Evolutionary conservation across 2,329 filamentous ascomycete species (phyloP).

Genomic region (Dothistroma septosporum): DNA sequence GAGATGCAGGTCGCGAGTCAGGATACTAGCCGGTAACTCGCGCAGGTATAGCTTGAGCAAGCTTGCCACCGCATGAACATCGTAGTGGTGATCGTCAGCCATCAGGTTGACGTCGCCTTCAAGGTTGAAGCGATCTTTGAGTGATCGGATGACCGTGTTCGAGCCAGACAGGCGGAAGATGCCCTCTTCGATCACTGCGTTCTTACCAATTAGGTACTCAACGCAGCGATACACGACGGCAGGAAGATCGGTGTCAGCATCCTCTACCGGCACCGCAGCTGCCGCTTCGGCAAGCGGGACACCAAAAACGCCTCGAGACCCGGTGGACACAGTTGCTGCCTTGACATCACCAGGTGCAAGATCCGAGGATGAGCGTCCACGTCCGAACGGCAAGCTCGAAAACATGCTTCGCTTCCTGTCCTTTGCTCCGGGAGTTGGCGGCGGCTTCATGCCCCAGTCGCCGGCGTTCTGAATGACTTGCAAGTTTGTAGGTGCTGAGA

Average conservation of each 20-base stretch:
- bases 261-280: slow-evolving; percentile 68
- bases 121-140: slow-evolving; percentile 87
- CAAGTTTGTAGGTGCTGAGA: slow-evolving; percentile 81
- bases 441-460: slow-evolving; percentile 77
- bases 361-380: slow-evolving; percentile 68
- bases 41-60: slow-evolving; percentile 90
- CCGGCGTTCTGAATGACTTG: slow-evolving; percentile 76
- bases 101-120: slow-evolving; percentile 89
- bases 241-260: slow-evolving; percentile 71
- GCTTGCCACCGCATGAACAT: slow-evolving; percentile 93
- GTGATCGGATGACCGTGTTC: slow-evolving; percentile 84
- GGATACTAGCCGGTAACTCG: slow-evolving; percentile 83
- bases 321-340: background rate
- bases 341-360: slow-evolving; percentile 38
- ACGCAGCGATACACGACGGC: slow-evolving; percentile 94
- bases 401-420: slow-evolving; percentile 74
- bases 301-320: slow-evolving; percentile 65
- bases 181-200: slow-evolving; percentile 80
- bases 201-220: slow-evolving; percentile 81
- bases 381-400: slow-evolving; percentile 46
- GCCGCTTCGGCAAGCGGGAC: slow-evolving; percentile 82
- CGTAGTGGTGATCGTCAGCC: slow-evolving; percentile 75
- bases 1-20: slow-evolving; percentile 84
- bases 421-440: slow-evolving; percentile 57
- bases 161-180: slow-evolving; percentile 98